A percentile compares a stretch with the other conserved stretches of the same genome.
Conservation (phyloP, 2,329 filamentous ascomycete species). For the Colletotrichum sp. region DNA sequence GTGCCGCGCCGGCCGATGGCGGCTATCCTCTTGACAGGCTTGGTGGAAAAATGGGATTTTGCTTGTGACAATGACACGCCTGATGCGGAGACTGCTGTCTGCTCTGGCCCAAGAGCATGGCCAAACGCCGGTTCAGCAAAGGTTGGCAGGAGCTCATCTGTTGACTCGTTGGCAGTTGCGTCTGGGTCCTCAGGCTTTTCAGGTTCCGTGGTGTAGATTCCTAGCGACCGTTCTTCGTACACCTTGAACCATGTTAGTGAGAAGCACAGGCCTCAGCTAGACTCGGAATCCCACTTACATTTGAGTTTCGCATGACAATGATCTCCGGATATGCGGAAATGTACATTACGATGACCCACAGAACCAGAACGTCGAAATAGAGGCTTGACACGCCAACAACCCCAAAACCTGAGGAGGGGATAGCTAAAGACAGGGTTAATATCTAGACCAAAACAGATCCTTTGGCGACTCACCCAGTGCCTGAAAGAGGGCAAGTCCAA, state of each 20-base stretch:
- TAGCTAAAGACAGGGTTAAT: conserved; percentile 41
- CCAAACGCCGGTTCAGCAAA: background rate
- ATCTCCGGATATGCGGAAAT: conserved; percentile 67
- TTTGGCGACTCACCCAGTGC: conserved; percentile 49
- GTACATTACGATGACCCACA: conserved; percentile 71
- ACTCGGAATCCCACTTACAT: background rate
- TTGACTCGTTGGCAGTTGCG: conserved; percentile 30
- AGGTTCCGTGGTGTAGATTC: conserved; percentile 54
- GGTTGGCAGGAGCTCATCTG: conserved; percentile 23
- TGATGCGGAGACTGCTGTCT: background rate
- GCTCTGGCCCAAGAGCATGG: background rate
- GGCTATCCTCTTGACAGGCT: conserved; percentile 36
- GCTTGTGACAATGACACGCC: conserved; percentile 26
- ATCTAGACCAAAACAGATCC: background rate
- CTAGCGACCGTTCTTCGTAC: conserved; percentile 72
- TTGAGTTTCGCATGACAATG: conserved; percentile 68
- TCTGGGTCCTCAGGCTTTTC: conserved; percentile 27
- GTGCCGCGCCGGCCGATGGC: conserved; percentile 31
- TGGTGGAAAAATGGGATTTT: conserved; percentile 46
- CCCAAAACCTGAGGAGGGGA: conserved; percentile 70
- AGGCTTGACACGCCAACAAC: conserved; percentile 63
- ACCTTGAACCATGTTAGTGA: conserved; percentile 50
- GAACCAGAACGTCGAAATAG: conserved; percentile 62
- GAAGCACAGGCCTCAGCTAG: background rate
- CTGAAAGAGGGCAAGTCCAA: conserved; percentile 71